These are phyloP conservation scores for Castanea mollissima DNA, from an alignment of 306 rosid species.

Conservation along the genomic window DNA sequence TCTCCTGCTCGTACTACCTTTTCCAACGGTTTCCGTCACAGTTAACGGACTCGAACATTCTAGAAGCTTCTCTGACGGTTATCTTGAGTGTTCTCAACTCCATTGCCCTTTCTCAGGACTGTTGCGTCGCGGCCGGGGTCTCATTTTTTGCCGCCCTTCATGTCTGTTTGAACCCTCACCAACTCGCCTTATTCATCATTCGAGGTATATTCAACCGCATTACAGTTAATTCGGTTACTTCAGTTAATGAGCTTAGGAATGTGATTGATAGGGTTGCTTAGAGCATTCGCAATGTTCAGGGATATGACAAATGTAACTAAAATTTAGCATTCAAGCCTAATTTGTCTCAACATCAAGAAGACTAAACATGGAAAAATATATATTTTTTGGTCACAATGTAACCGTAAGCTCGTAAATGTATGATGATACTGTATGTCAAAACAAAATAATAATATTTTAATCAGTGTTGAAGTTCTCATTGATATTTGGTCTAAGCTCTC, in stretches of 20 bases:
- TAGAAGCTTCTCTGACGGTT: constrained; percentile 49
- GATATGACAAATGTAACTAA: too few relatives aligned
- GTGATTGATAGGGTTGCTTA: constrained; percentile 54
- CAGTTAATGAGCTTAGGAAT: constrained; percentile 33
- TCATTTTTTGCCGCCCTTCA: constrained; percentile 80
- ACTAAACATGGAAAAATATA: too few relatives aligned
- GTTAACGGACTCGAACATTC: constrained; percentile 40
- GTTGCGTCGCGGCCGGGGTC: constrained; percentile 93
- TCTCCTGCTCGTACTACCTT: constrained; percentile 90
- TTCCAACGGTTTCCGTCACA: constrained; percentile 70
- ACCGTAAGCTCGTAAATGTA: too few relatives aligned
- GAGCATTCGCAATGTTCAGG: background rate
- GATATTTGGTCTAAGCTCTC: too few relatives aligned
- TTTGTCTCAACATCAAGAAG: too few relatives aligned
- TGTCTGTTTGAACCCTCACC: constrained; percentile 52
- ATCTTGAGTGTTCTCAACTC: constrained; percentile 67
- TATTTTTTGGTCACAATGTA: too few relatives aligned
- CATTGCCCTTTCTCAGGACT: constrained; percentile 68
- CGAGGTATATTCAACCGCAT: constrained; percentile 52
- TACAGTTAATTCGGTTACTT: constrained; percentile 21
- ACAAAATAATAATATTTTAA: too few relatives aligned
- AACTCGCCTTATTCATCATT: constrained; percentile 70
- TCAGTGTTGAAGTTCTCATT: too few relatives aligned
- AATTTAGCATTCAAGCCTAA: too few relatives aligned
- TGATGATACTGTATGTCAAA: too few relatives aligned